Percentiles rank a stretch among this genome's conserved stretches.
These are phyloP conservation scores for Lathyrus sativus DNA, from an alignment of 306 rosid species.

Conservation along the genomic window DNA sequence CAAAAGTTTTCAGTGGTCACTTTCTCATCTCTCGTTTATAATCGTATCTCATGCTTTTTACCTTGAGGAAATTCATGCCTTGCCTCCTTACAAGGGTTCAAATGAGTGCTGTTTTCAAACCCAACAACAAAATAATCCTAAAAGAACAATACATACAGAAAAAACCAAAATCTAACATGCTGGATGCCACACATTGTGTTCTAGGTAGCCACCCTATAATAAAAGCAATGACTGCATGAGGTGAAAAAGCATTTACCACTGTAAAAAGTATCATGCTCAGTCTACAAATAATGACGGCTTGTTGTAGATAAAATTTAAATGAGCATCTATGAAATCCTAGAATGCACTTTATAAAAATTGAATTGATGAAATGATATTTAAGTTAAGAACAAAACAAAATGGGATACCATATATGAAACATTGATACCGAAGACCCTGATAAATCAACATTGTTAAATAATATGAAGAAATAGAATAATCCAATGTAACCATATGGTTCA, in stretches of 20 bases:
- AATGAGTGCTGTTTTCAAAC: constrained; percentile 46
- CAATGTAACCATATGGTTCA: neutral
- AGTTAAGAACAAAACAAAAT: neutral
- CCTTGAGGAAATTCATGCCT: constrained; percentile 77
- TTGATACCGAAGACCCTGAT: too few species aligned
- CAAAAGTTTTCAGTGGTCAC: neutral
- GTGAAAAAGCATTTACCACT: constrained; percentile 10
- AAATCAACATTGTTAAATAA: neutral
- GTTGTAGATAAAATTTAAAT: neutral
- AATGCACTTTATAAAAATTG: neutral
- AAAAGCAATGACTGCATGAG: constrained; percentile 37
- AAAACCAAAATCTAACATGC: constrained; percentile 33
- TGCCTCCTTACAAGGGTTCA: constrained; percentile 72
- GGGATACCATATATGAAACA: neutral
- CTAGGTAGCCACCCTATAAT: constrained; percentile 39
- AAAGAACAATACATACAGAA: constrained; percentile 39
- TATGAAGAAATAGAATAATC: neutral
- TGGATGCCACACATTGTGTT: constrained; percentile 32
- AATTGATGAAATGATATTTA: too few species aligned
- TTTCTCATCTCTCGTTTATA: neutral
- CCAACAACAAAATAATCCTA: constrained; percentile 29
- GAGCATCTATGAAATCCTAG: neutral
- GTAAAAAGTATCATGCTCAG: constrained; percentile 36
- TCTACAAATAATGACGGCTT: constrained; percentile 2
- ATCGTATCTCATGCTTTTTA: neutral